These are phyloP conservation scores for Saturnispora silvae DNA, from an alignment of 805 yeast species.

Conservation along the genomic window DNA sequence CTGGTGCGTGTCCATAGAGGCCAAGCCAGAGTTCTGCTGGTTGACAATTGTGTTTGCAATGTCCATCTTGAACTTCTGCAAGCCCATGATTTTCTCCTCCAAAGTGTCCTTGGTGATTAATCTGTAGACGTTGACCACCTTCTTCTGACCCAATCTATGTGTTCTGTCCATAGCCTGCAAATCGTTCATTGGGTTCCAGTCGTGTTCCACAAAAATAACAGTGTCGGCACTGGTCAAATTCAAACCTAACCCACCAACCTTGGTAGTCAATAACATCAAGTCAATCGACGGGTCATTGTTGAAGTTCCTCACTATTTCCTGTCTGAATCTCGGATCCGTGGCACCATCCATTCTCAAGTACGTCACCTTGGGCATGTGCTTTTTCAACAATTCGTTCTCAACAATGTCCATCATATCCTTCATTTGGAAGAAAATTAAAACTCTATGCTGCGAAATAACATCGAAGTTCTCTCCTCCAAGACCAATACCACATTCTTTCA, in stretches of 20 bases:
- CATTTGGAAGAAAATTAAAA: slow-evolving; percentile 88
- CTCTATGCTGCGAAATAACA: slow-evolving; percentile 88
- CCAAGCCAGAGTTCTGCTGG: slow-evolving; percentile 92
- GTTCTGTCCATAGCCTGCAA: slow-evolving; percentile 99
- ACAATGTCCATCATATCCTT: slow-evolving; percentile 97
- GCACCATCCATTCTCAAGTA: slow-evolving; percentile 93
- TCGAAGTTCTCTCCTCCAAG: slow-evolving; percentile 28
- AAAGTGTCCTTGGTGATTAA: slow-evolving; percentile 85
- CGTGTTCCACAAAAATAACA: slow-evolving; percentile 97
- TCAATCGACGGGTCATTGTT: slow-evolving; percentile 97
- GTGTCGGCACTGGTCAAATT: slow-evolving; percentile 98
- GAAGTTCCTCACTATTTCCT: slow-evolving; percentile 80
- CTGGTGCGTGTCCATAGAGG: slow-evolving; percentile 95
- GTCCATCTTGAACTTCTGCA: slow-evolving; percentile 94
- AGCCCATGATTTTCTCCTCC: slow-evolving; percentile 97
- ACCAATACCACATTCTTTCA: slow-evolving; percentile 91
- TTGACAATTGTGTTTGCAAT: slow-evolving; percentile 93
- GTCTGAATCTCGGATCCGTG: slow-evolving; percentile 87
- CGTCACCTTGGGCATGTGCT: slow-evolving; percentile 80
- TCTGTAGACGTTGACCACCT: slow-evolving; percentile 93
- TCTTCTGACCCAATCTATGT: slow-evolving; percentile 94
- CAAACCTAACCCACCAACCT: slow-evolving; percentile 97
- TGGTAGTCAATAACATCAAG: slow-evolving; percentile 81
- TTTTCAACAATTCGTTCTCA: slow-evolving; percentile 75
- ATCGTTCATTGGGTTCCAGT: slow-evolving; percentile 99